phyloP scores from a whole-genome alignment of 2,329 filamentous ascomycete species.

The Paraphaeosphaeria sporulosa region DNA sequence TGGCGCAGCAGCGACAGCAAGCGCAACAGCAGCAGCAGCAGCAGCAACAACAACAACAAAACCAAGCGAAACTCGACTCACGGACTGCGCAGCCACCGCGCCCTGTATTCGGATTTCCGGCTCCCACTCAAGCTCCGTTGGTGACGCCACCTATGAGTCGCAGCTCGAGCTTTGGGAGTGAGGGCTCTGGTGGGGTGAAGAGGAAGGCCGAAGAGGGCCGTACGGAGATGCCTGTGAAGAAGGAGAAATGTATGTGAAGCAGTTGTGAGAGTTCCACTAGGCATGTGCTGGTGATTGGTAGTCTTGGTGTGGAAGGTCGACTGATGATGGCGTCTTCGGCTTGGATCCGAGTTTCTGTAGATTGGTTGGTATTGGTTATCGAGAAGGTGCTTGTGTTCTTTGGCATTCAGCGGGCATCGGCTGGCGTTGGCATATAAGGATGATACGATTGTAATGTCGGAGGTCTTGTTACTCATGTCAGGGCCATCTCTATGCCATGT shows the following conservation, averaged over 20 bases:
- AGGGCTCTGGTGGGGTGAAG: slow-evolving; percentile 27
- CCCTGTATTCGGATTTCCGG: slow-evolving; percentile 4
- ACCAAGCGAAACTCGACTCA: slow-evolving; percentile 11
- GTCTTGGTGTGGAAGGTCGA: not conserved
- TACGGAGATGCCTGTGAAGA: slow-evolving; percentile 25
- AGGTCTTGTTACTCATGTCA: not conserved
- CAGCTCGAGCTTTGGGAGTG: slow-evolving; percentile 34
- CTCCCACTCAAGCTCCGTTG: slow-evolving; percentile 21
- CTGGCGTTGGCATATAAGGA: not conserved
- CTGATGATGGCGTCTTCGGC: not conserved
- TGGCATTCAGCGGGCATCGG: slow-evolving; percentile 1
- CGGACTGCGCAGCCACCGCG: not conserved
- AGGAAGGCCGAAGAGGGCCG: slow-evolving; percentile 31
- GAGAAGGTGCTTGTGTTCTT: not conserved
- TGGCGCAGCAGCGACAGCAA: slow-evolving; percentile 35
- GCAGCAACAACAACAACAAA: slow-evolving; percentile 8
- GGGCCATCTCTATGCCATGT: not conserved
- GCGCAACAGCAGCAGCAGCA: slow-evolving; percentile 19
- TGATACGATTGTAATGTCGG: not conserved
- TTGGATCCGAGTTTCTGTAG: not conserved
- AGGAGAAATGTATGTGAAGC: not conserved
- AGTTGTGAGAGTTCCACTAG: not conserved
- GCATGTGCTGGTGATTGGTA: not conserved
- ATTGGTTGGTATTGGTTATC: no score
- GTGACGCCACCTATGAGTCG: slow-evolving; percentile 42